Percentiles rank a stretch among this genome's conserved stretches.
phyloP scores from a whole-genome alignment of 257 asterid species.

The Schizonepeta tenuifolia region DNA sequence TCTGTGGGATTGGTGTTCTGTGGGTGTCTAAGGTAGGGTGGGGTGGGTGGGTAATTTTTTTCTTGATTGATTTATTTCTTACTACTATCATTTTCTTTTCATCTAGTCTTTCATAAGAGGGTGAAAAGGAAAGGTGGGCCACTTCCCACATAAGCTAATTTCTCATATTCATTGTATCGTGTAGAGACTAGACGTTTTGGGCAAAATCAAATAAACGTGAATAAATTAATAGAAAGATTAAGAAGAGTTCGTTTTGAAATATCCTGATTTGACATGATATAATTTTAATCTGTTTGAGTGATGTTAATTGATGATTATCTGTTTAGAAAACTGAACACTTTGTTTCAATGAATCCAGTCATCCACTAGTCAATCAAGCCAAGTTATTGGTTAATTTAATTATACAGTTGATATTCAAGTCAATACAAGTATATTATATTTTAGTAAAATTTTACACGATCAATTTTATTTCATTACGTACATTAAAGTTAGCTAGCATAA shows the following conservation, averaged over 20 bases:
- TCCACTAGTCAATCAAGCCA: conserved; percentile 9
- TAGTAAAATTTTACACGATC: not conserved
- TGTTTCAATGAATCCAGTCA: not conserved
- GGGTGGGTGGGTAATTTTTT: conserved; percentile 39
- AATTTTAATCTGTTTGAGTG: not conserved
- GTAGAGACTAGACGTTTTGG: conserved; percentile 7
- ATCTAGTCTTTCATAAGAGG: conserved; percentile 23
- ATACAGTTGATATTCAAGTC: not conserved
- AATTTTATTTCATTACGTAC: conserved; percentile 9
- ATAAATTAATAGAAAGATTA: conserved; percentile 2
- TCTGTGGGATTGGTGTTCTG: conserved; percentile 19
- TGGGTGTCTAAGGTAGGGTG: conserved; percentile 32
- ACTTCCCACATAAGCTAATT: not conserved
- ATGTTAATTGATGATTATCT: conserved; percentile 12
- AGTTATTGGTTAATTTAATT: not conserved
- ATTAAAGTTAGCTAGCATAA: not conserved
- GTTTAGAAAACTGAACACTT: not conserved
- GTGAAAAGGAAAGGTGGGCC: conserved; percentile 39
- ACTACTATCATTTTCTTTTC: conserved; percentile 12
- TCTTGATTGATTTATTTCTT: conserved; percentile 33
- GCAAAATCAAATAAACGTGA: conserved; percentile 28
- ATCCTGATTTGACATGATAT: conserved; percentile 31
- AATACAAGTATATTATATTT: conserved; percentile 15
- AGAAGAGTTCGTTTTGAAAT: conserved; percentile 11
- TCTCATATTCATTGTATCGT: conserved; percentile 39